Evolutionary conservation across 148 eudicot genomes (phyloP), one percentile per base, ranked within the genome.

Genomic region (Linanthus parryae): DNA sequence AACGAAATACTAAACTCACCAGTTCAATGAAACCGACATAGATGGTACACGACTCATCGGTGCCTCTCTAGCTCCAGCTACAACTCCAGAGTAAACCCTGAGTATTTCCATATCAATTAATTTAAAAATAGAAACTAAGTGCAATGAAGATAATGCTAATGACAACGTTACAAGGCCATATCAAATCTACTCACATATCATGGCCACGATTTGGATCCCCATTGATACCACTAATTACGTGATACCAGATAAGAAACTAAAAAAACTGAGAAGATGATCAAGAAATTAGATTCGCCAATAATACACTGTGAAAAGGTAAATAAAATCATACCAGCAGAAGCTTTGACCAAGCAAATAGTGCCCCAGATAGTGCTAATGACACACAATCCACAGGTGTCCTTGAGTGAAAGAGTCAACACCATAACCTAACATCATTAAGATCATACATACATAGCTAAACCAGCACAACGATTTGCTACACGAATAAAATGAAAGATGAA

Each of bases 371-470:
- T 33, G 94, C 94, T 57, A 92, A 62, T 11, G 99, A 84, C 36
- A 92, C 94, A 52, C 96, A 92, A 67, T 92, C 98, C 38, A 61
- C 99, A 31, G 96, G 94, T 43, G 99, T 92, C 50, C 99, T 96
- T 92, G 77, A 25, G 61, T 43, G 59, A 51, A 58, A 36, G 16
- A 62, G 11, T 38, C 48, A 44, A 51, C 31, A 52, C 4, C 48
- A 69, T 30, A 56, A 13, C 56, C 20, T 48, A 51, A 51, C 8
- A 35, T 15, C 28, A 35, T 34, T 36, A 43, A 30, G 29, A 9
- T 39, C 19, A 37, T 25, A 11, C 23, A 19, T 41, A 18, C 7
- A 41, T 10, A 17, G 45, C 22, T 17, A 41, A 38, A 41, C 22
- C 20, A 17, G 22, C 45, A 41, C 9, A 5, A 19, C n/a, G 8